phyloP scores from a whole-genome alignment of 495 filamentous ascomycete genomes.

The Glutinoglossum americanum region DNA sequence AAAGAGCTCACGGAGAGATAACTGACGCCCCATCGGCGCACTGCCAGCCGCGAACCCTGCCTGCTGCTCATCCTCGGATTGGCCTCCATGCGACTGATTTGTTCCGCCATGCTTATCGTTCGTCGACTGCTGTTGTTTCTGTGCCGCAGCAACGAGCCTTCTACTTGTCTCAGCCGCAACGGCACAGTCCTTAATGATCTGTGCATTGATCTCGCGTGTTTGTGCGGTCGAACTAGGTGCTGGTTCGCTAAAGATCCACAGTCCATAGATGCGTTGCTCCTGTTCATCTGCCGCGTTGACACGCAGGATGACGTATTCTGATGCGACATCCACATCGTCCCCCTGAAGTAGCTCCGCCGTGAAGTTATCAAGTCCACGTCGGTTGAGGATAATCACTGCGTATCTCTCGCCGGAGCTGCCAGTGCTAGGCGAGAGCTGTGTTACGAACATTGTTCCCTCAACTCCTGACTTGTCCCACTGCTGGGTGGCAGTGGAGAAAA shows the following conservation, averaged over 20 bases:
- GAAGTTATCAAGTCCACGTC: constrained; percentile 39
- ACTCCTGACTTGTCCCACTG: constrained; percentile 59
- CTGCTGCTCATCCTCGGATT: constrained; percentile 1
- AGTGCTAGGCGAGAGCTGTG: constrained; percentile 25
- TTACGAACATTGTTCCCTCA: constrained; percentile 70
- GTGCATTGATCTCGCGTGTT: constrained; percentile 25
- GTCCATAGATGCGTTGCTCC: constrained; percentile 26
- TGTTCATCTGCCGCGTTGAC: constrained; percentile 10
- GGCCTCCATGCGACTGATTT: neutral
- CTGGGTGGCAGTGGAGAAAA: constrained; percentile 34
- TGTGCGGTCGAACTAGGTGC: constrained; percentile 31
- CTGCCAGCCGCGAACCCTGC: constrained; percentile 17
- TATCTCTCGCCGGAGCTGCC: constrained; percentile 29
- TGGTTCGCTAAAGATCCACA: constrained; percentile 44
- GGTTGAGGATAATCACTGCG: constrained; percentile 37
- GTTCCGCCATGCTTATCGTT: constrained; percentile 2
- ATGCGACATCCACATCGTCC: constrained; percentile 36
- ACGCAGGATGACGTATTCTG: constrained; percentile 38
- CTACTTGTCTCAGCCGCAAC: constrained; percentile 25
- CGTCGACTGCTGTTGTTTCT: constrained; percentile 21
- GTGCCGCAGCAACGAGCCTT: constrained; percentile 21
- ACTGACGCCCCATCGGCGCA: constrained; percentile 29
- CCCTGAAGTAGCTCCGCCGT: constrained; percentile 25
- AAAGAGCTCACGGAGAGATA: constrained; percentile 32
- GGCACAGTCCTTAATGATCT: constrained; percentile 33